Evolutionary conservation across 805 yeast genomes (phyloP).

Genomic region (Metschnikowia proteae): DNA sequence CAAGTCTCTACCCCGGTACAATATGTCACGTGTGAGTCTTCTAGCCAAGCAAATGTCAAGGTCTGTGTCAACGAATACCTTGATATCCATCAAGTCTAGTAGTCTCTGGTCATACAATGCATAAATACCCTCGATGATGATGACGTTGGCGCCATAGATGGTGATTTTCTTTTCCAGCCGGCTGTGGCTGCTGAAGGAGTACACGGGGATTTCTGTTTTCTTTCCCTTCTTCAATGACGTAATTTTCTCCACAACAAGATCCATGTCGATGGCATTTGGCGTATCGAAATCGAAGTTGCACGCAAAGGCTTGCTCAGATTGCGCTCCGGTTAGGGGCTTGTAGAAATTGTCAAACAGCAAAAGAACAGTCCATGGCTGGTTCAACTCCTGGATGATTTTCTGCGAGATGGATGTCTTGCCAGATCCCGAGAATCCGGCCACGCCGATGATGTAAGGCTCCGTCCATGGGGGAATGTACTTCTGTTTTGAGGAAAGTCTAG

Average conservation of each 20-base stretch:
- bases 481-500: conserved; percentile 1
- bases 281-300: conserved; percentile 82
- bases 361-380: conserved; percentile 93
- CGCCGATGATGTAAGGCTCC: conserved; percentile 81
- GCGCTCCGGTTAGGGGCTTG: conserved; percentile 62
- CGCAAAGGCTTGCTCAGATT: conserved; percentile 58
- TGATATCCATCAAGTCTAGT: conserved; percentile 74
- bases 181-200: conserved; percentile 69
- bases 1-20: conserved; percentile 81
- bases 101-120: conserved; percentile 71
- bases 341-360: conserved; percentile 90
- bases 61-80: conserved; percentile 90
- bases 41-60: conserved; percentile 89
- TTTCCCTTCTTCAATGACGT: conserved; percentile 64
- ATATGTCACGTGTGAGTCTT: conserved; percentile 80
- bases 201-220: conserved; percentile 40
- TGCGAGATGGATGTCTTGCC: conserved; percentile 94
- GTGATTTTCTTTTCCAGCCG: conserved; percentile 62
- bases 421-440: conserved; percentile 72
- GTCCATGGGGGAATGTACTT: conserved; percentile 76
- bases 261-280: conserved; percentile 82
- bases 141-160: conserved; percentile 90
- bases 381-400: conserved; percentile 65
- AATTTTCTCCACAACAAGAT: conserved; percentile 61
- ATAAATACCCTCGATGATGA: conserved; percentile 87